phyloP scores from a whole-genome alignment of 2,329 filamentous ascomycete genomes.

The Aspergillus jensenii region DNA sequence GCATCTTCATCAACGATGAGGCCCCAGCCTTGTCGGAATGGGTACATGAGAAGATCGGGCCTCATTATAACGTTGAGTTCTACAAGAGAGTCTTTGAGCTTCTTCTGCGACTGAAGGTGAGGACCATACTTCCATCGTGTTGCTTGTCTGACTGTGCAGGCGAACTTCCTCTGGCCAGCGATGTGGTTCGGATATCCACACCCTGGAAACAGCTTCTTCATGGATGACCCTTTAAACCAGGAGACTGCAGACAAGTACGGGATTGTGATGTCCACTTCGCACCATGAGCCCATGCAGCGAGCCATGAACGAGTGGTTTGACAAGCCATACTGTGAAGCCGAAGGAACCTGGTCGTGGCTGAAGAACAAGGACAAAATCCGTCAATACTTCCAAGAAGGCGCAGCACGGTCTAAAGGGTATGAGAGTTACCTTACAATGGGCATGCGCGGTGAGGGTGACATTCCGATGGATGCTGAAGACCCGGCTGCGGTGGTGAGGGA shows the following conservation, averaged over 20 bases:
- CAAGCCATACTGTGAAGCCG: background rate
- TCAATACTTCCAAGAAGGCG: background rate
- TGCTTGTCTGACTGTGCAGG: background rate
- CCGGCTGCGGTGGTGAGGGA: background rate
- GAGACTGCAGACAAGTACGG: background rate
- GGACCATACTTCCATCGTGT: background rate
- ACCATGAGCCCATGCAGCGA: background rate
- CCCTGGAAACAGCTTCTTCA: background rate
- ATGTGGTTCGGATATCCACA: background rate
- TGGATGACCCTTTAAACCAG: background rate
- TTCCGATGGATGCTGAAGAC: background rate
- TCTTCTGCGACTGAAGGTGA: background rate
- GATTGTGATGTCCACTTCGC: background rate
- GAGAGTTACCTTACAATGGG: background rate
- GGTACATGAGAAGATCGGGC: background rate
- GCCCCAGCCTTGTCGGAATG: background rate
- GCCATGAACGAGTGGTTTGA: background rate
- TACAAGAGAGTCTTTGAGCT: background rate
- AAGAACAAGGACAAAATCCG: background rate
- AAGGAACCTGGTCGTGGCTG: background rate
- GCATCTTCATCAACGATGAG: background rate
- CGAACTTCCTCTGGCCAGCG: background rate
- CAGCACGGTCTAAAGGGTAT: background rate
- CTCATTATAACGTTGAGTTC: background rate
- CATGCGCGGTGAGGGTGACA: background rate